Percentiles rank a stretch among this genome's conserved stretches.
These are phyloP conservation scores for Neurospora sp. DNA, from an alignment of 495 filamentous ascomycete genomes.

Conservation along the genomic window DNA sequence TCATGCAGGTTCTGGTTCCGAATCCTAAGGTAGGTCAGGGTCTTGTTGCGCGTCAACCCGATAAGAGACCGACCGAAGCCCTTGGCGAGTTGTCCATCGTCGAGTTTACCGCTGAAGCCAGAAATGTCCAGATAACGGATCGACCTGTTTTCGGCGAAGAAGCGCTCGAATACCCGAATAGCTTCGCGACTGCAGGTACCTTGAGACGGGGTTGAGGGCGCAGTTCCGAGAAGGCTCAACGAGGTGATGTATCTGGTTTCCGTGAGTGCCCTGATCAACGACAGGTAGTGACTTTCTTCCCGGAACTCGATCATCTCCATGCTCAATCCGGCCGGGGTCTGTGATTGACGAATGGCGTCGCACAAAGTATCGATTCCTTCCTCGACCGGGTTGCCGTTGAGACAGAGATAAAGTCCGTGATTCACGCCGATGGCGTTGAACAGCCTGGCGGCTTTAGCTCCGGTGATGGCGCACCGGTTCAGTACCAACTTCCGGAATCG, in stretches of 20 bases:
- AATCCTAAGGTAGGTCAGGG: slow-evolving; percentile 65
- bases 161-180: slow-evolving; percentile 56
- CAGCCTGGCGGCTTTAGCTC: slow-evolving; percentile 65
- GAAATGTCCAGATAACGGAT: slow-evolving; percentile 76
- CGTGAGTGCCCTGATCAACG: slow-evolving; percentile 61
- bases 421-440: slow-evolving; percentile 60
- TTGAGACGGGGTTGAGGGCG: slow-evolving; percentile 58
- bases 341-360: slow-evolving; percentile 51
- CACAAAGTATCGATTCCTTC: slow-evolving; percentile 59
- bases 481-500: slow-evolving; percentile 60
- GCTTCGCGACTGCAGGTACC: slow-evolving; percentile 49
- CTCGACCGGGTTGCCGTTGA: slow-evolving; percentile 77
- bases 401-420: slow-evolving; percentile 62
- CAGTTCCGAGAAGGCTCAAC: slow-evolving; percentile 83
- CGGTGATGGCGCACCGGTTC: slow-evolving; percentile 71
- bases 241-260: slow-evolving; percentile 62
- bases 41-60: slow-evolving; percentile 65
- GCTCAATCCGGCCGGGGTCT: slow-evolving; percentile 61
- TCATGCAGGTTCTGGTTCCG: slow-evolving; percentile 46
- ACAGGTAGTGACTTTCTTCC: slow-evolving; percentile 63
- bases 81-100: slow-evolving; percentile 73
- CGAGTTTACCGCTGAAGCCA: slow-evolving; percentile 80
- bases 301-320: slow-evolving; percentile 81
- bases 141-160: slow-evolving; percentile 72
- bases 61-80: slow-evolving; percentile 70